Conservation (phyloP, 2,329 filamentous ascomycete species). For the Phyllosticta capitalensis region DNA sequence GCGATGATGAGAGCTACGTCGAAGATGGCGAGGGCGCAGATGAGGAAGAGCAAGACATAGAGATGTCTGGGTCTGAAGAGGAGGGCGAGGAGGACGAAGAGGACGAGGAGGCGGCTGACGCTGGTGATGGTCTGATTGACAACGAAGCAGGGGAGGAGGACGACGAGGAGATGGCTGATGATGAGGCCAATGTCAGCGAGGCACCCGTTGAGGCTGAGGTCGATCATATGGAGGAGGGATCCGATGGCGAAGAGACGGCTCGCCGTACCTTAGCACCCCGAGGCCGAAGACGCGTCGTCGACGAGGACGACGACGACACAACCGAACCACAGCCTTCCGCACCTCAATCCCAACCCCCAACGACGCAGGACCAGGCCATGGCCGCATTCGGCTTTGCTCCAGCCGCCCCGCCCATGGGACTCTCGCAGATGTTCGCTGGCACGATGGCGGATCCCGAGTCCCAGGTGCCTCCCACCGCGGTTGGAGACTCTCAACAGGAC, state of each 20-base stretch:
- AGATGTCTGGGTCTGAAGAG: constrained; percentile 37
- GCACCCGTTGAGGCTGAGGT: constrained; percentile 14
- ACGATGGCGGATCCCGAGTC: constrained; percentile 62
- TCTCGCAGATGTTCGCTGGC: constrained; percentile 85
- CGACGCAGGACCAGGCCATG: constrained; percentile 21
- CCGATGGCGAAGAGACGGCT: not conserved
- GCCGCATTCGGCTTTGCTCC: constrained; percentile 32
- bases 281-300: constrained; percentile 1
- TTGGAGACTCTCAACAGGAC: constrained; percentile 34
- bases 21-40: constrained; percentile 33
- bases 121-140: constrained; percentile 26
- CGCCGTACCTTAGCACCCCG: not conserved
- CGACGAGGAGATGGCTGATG: constrained; percentile 17
- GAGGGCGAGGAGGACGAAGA: constrained; percentile 28
- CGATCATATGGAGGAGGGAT: not conserved
- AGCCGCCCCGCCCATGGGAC: constrained; percentile 46
- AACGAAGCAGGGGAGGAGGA: constrained; percentile 33
- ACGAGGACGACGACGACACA: constrained; percentile 24
- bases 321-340: not conserved
- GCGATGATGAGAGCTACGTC: constrained; percentile 42
- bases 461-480: constrained; percentile 24
- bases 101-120: constrained; percentile 20
- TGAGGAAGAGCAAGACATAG: constrained; percentile 20
- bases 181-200: constrained; percentile 51
- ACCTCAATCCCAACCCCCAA: constrained; percentile 13